These are phyloP conservation scores for Vitis hybrid DNA, from an alignment of 177 flowering plant genomes.

Conservation along the genomic window DNA sequence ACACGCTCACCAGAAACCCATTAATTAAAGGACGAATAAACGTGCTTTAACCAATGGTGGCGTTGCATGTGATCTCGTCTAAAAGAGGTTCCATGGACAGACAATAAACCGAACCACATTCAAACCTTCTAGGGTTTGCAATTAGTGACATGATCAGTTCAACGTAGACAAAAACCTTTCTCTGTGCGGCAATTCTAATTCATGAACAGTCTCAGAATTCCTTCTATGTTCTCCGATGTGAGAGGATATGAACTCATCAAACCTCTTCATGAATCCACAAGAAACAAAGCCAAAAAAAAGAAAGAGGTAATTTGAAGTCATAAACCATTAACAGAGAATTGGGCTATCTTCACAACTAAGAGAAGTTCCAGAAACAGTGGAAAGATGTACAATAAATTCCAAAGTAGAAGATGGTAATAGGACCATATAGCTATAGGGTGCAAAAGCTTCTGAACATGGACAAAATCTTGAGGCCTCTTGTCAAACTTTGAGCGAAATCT, in stretches of 20 bases:
- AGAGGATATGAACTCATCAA: neutral
- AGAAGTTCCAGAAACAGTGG: conserved; percentile 2
- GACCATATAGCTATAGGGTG: neutral
- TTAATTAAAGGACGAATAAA: too few species aligned
- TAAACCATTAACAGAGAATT: neutral
- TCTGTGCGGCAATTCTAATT: too few species aligned
- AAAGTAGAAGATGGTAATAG: neutral
- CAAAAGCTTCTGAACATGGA: neutral
- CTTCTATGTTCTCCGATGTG: neutral
- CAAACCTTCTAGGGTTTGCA: too few species aligned
- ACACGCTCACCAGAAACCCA: too few species aligned
- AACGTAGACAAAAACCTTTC: too few species aligned
- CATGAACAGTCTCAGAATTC: neutral
- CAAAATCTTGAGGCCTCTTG: neutral
- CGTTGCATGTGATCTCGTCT: too few species aligned
- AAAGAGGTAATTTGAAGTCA: too few species aligned
- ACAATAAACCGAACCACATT: too few species aligned
- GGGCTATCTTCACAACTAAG: neutral
- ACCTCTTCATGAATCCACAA: neutral
- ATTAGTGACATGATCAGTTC: too few species aligned
- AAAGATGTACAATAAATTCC: neutral
- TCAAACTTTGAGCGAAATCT: neutral
- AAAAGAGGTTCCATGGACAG: too few species aligned
- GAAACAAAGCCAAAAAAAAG: neutral
- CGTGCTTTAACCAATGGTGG: too few species aligned